Evolutionary conservation across 306 rosid species (phyloP), one percentile per base, ranked within the genome.

Genomic region (Begonia fuchsioides): DNA sequence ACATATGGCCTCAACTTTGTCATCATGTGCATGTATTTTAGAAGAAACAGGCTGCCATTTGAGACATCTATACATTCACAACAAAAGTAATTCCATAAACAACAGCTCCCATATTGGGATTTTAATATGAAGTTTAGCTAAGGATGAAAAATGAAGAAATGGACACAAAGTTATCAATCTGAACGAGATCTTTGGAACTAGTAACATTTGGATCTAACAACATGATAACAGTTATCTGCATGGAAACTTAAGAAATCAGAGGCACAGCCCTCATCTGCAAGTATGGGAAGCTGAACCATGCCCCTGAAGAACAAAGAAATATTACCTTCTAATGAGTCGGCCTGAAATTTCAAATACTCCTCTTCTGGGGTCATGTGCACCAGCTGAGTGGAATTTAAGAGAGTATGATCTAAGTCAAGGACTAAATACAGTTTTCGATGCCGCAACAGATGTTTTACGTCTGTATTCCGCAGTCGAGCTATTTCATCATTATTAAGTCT

Each of bases 331-430:
- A 65, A 50, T 44, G 94, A 69, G 67, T 78, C 87, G 46, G 76
- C 20, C 66, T 76, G 83, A 61, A 58, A 26, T 55, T 50, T 58
- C 38, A 92, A 77, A 62, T 86, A 71, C 13, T 69, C 68, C 66
- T 86, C 93, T 45, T 82, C 87, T n/a, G 75, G 13, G 26, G 68
- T 71, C 68, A 92, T 14, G 56, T 75, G 62, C 43, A 43, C 46
- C 12, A 85, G 79, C 40, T 39, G 68, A 32, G 96, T 79, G 45
- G 96, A 79, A 60, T 92, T 82, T 32, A 86, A 65, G 26, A 92
- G 54, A 1, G 98, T 92, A 56, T 86, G 96, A 69, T 92, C 96
- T 12, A 92, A 77, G 67, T 92, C 96, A 68, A 85, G 96, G 57
- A 92, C 76, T 78, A 86, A 65, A 59, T 63, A 73, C 11, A 92